Base-by-base conservation (phyloP, 495 filamentous ascomycete species). In the Neurospora sp. region DNA sequence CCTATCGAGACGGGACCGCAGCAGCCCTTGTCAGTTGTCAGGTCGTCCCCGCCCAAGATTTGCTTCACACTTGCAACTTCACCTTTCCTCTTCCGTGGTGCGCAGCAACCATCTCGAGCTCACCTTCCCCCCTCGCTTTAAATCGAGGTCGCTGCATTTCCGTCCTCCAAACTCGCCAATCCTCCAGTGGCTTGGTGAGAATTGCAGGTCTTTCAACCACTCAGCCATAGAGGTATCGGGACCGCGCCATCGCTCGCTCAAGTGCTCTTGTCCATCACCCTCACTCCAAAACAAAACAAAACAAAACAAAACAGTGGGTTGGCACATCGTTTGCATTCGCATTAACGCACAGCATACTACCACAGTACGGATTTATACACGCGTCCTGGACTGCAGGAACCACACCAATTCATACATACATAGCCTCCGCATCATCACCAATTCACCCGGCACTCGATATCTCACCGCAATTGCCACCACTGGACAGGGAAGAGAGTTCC, bases 391-490 rank as follows among this genome's bases (percentile, higher is more conserved):
- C 36, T 43, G 70, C 54, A 31, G 13, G 62, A 71, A 71, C 40
- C 13, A 31, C 39, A 73, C 69, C 54, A 31, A 62, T 31, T 8
- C 24, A 15, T 19, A 34, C 13, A 17, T 62, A 62, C 6, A 31
- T 31, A 31, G 10, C 48, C 48, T 59, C 24, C 24, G 11, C 48
- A 62, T 15, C 38, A 37, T 59, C 34, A 7, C 37, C 11, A 24
- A 10, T 69, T 19, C 15, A 70, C 36, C 38, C 48, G 31, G 42
- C 40, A 21, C 62, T 21, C 13, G 28, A 42, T 7, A 13, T 39
- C 69, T 45, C 43, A 19, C 36, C 66, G n/a, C n/a, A 39, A 80
- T 80, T 76, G 28, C 24, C 54, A 15, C 54, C 28, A 66, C 15
- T 19, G 28, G 28, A 66, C 54, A 7, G 24, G 54, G 54, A 31